Evolutionary conservation across 2,329 filamentous ascomycete genomes (phyloP).

Genomic region (Alternaria sp.): DNA sequence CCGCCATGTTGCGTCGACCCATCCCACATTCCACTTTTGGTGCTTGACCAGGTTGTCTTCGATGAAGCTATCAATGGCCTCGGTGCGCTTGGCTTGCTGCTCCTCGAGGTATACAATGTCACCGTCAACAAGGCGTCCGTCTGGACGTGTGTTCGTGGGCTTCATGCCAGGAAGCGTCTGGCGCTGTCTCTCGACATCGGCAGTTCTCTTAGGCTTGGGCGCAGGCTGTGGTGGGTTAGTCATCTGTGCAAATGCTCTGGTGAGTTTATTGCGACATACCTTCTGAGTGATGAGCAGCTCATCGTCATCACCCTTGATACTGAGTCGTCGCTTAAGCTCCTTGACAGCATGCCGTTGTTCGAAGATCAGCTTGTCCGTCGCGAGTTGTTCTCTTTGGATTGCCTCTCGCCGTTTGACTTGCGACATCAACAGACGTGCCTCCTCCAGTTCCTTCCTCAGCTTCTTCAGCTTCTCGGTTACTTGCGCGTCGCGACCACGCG

Average conservation of each 20-base stretch:
- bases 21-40: slow-evolving; percentile 87
- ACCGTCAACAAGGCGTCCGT: slow-evolving; percentile 73
- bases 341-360: slow-evolving; percentile 82
- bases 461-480: slow-evolving; percentile 94
- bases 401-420: slow-evolving; percentile 81
- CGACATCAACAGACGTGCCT: slow-evolving; percentile 79
- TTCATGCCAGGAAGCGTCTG: slow-evolving; percentile 69
- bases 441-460: slow-evolving; percentile 87
- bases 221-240: slow-evolving; percentile 40
- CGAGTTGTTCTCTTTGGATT: slow-evolving; percentile 77
- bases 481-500: slow-evolving; percentile 89
- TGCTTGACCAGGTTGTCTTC: slow-evolving; percentile 88
- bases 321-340: slow-evolving; percentile 84
- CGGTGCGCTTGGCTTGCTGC: slow-evolving; percentile 79
- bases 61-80: slow-evolving; percentile 79
- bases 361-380: slow-evolving; percentile 78
- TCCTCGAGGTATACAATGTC: slow-evolving; percentile 81
- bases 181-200: slow-evolving; percentile 64
- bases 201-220: slow-evolving; percentile 62
- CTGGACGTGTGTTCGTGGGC: slow-evolving; percentile 61
- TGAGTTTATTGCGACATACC: slow-evolving; percentile 58
- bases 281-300: slow-evolving; percentile 86
- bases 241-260: slow-evolving; percentile 24
- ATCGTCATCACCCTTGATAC: slow-evolving; percentile 91
- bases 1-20: slow-evolving; percentile 84